Evolutionary conservation across 441 rosid genomes (phyloP).

Genomic region (Corymbia citriodora): DNA sequence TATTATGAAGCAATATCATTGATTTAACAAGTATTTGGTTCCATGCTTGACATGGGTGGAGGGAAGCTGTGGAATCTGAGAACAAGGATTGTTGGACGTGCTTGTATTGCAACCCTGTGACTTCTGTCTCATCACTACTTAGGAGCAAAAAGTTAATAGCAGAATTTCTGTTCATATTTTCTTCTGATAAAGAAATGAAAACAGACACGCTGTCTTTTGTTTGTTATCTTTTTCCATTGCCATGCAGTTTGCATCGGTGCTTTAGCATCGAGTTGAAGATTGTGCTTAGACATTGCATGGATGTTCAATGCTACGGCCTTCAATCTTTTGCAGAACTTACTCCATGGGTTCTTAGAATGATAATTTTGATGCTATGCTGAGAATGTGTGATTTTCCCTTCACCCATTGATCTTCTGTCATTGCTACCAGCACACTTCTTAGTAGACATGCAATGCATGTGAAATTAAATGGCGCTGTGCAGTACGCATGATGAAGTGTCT

Average conservation of each 20-base stretch:
- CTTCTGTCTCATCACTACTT: background rate
- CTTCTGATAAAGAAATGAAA: background rate
- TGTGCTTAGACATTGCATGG: background rate
- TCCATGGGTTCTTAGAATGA: background rate
- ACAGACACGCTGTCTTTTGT: background rate
- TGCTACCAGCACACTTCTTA: background rate
- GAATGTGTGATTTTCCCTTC: background rate
- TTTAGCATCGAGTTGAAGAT: background rate
- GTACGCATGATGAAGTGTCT: background rate
- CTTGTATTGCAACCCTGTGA: background rate
- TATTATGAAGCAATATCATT: background rate
- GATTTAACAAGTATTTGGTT: background rate
- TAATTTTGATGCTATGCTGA: background rate
- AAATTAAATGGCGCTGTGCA: background rate
- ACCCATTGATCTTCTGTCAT: background rate
- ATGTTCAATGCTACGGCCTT: background rate
- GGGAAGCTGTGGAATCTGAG: background rate
- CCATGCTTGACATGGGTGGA: background rate
- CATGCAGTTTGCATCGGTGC: background rate
- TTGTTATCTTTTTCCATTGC: background rate
- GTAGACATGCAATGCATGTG: background rate
- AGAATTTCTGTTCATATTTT: background rate
- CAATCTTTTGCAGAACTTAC: background rate
- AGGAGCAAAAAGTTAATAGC: background rate
- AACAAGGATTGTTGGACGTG: background rate